Evolutionary conservation across 73 alveolate genomes (phyloP).

Genomic region (Tetrahymena borealis): DNA sequence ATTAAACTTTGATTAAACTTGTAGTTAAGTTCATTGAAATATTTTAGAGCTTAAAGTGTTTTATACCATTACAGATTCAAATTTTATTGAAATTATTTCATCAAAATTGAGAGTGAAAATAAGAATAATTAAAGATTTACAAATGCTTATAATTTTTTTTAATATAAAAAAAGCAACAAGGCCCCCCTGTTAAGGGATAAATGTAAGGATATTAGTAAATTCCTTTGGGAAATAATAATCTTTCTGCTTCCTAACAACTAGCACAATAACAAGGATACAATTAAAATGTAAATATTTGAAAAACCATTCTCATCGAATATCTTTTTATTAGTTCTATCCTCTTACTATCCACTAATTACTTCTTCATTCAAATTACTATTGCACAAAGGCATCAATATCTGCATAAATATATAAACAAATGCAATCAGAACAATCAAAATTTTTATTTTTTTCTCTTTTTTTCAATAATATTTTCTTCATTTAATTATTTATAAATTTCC

Average conservation of each 20-base stretch:
- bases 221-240: background rate
- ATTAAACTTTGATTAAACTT: background rate
- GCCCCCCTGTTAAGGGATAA: too few species aligned
- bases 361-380: background rate
- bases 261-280: background rate
- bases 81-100: background rate
- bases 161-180: too few species aligned
- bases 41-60: background rate
- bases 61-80: background rate
- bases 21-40: background rate
- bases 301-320: background rate
- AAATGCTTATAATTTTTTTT: too few species aligned
- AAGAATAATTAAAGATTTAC: too few species aligned
- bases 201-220: background rate
- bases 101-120: background rate
- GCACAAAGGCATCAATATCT: background rate
- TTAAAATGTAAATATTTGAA: background rate
- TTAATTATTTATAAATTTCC: background rate
- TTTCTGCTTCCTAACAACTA: background rate
- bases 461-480: background rate
- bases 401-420: too few species aligned
- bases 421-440: background rate
- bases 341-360: constrained; percentile 1
- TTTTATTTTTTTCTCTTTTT: background rate
- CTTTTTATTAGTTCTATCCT: background rate